Percentiles rank a stretch among this genome's conserved stretches.
These are phyloP conservation scores for Xerocomus nothofagi DNA, from an alignment of 1,284 basidiomycete species.

Conservation along the genomic window DNA sequence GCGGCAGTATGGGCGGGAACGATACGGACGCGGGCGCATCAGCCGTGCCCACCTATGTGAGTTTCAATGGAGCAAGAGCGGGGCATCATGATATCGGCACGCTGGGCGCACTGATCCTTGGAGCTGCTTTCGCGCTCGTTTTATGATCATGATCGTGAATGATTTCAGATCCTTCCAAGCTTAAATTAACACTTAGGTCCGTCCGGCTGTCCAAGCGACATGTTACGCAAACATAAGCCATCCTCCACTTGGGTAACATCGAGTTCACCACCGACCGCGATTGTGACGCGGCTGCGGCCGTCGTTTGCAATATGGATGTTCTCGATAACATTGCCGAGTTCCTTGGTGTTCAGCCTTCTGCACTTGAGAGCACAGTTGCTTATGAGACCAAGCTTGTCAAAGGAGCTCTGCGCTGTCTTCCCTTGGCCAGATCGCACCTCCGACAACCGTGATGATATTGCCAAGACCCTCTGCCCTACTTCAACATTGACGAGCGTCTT, in stretches of 20 bases:
- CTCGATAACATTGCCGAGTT: slow-evolving; percentile 87
- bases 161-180: too few species aligned
- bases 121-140: background rate
- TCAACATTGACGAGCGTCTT: slow-evolving; percentile 92
- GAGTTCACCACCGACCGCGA: slow-evolving; percentile 86
- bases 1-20: slow-evolving; percentile 49
- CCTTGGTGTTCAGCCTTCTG: slow-evolving; percentile 76
- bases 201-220: slow-evolving; percentile 91
- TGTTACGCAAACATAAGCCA: slow-evolving; percentile 93
- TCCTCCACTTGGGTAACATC: slow-evolving; percentile 94
- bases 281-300: slow-evolving; percentile 85
- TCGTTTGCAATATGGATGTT: slow-evolving; percentile 80
- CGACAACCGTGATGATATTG: slow-evolving; percentile 90
- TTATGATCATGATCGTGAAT: too few species aligned
- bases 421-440: slow-evolving; percentile 92
- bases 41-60: slow-evolving; percentile 39
- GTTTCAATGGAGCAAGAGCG: slow-evolving; percentile 51
- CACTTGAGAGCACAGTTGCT: slow-evolving; percentile 83
- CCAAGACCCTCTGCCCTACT: slow-evolving; percentile 93
- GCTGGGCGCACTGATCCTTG: background rate
- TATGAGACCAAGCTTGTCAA: slow-evolving; percentile 93
- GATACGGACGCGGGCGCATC: slow-evolving; percentile 14
- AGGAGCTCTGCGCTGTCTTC: slow-evolving; percentile 95
- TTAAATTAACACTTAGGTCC: slow-evolving; percentile 91
- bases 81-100: background rate